These are phyloP conservation scores for Aspergillus ochraceus DNA, from an alignment of 2,329 filamentous ascomycete genomes.

Conservation along the genomic window DNA sequence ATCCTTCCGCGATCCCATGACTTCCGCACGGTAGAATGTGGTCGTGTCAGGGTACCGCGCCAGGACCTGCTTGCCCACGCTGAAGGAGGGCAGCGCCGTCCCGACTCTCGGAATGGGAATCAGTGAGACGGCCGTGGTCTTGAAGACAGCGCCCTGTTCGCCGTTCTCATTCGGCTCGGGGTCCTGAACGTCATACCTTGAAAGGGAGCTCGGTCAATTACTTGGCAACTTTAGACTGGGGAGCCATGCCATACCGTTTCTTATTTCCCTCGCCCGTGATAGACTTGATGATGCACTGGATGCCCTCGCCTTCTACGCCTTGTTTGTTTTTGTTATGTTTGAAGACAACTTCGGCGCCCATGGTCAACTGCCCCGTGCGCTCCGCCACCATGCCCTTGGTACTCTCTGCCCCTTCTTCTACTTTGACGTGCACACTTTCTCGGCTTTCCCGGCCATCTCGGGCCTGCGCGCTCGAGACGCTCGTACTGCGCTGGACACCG, in stretches of 20 bases:
- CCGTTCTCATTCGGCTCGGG: conserved; percentile 71
- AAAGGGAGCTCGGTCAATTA: conserved; percentile 17
- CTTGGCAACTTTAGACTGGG: conserved; percentile 1
- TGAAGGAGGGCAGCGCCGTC: conserved; percentile 61
- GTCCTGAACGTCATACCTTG: conserved; percentile 75
- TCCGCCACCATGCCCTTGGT: conserved; percentile 47
- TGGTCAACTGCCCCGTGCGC: conserved; percentile 42
- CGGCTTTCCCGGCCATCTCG: conserved; percentile 38
- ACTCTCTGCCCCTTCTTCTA: conserved; percentile 46
- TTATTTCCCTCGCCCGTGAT: conserved; percentile 72
- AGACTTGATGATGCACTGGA: conserved; percentile 74
- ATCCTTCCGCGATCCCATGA: conserved; percentile 65
- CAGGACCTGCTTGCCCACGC: conserved; percentile 68
- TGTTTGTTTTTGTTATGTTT: conserved; percentile 53
- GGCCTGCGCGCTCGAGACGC: conserved; percentile 43
- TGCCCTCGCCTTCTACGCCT: conserved; percentile 57
- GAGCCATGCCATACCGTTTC: conserved; percentile 52
- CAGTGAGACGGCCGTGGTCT: conserved; percentile 71
- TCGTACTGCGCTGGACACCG: conserved; percentile 40
- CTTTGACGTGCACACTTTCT: conserved; percentile 39
- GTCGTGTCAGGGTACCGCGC: conserved; percentile 81
- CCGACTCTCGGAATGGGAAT: conserved; percentile 69
- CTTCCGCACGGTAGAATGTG: conserved; percentile 81
- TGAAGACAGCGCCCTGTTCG: conserved; percentile 62
- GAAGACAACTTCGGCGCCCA: conserved; percentile 53